These are phyloP conservation scores for Lachnellula occidentalis DNA, from an alignment of 2,329 filamentous ascomycete species.

Conservation along the genomic window DNA sequence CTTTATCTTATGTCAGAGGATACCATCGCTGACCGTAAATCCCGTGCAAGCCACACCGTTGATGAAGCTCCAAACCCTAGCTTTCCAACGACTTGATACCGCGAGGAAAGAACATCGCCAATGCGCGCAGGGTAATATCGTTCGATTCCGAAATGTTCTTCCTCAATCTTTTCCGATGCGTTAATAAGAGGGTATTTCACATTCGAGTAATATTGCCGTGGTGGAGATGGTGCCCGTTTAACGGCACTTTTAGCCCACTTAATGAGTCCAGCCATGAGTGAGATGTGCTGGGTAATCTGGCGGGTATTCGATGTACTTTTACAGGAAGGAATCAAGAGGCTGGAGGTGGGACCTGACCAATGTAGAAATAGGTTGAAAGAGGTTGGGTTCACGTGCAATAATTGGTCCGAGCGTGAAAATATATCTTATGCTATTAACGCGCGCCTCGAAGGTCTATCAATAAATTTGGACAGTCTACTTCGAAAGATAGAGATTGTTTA, in stretches of 20 bases:
- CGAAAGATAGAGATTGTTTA: too few species aligned
- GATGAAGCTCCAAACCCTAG: conserved; percentile 16
- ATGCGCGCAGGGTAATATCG: conserved; percentile 14
- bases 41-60: conserved; percentile 10
- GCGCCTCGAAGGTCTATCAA: too few species aligned
- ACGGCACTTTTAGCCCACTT: conserved; percentile 12
- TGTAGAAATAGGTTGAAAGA: not conserved
- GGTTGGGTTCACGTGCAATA: not conserved
- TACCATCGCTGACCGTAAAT: conserved; percentile 9
- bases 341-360: not conserved
- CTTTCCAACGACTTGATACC: conserved; percentile 16
- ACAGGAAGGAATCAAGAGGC: not conserved
- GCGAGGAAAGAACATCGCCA: conserved; percentile 12
- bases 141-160: conserved; percentile 11
- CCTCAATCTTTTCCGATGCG: conserved; percentile 10
- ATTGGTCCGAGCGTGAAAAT: not conserved
- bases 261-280: conserved; percentile 6
- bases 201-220: conserved; percentile 7
- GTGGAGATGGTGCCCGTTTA: conserved; percentile 7
- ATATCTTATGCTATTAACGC: too few species aligned
- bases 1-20: conserved; percentile 3
- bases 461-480: too few species aligned
- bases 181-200: conserved; percentile 5
- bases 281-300: not conserved
- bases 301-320: not conserved